phyloP scores from a whole-genome alignment of 2,329 filamentous ascomycete genomes.

The Sarocladiaceae sp. region DNA sequence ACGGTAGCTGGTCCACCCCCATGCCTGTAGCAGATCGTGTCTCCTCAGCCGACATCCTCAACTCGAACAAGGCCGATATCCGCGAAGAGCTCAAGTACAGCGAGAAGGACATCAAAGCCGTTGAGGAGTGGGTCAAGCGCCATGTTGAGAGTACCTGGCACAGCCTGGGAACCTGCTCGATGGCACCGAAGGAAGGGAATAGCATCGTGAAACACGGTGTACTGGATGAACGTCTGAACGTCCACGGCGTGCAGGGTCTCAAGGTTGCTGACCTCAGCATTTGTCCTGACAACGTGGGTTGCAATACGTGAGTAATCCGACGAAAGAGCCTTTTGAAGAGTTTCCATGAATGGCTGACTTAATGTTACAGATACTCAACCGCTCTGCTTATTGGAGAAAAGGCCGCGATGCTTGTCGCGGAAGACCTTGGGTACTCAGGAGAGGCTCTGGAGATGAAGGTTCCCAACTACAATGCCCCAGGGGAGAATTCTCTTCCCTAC shows the following conservation, averaged over 20 bases:
- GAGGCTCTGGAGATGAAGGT: constrained; percentile 74
- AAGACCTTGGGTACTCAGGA: constrained; percentile 72
- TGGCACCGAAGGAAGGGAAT: constrained; percentile 73
- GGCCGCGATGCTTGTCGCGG: constrained; percentile 63
- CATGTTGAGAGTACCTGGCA: constrained; percentile 78
- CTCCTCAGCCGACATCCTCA: constrained; percentile 41
- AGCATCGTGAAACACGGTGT: constrained; percentile 78
- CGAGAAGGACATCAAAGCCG: constrained; percentile 56
- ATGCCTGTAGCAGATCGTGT: constrained; percentile 49
- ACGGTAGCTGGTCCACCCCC: constrained; percentile 66
- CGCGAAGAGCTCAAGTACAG: constrained; percentile 64
- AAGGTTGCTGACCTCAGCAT: constrained; percentile 75
- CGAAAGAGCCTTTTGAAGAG: not conserved
- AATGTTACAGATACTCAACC: constrained; percentile 52
- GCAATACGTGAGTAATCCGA: constrained; percentile 50
- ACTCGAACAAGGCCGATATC: constrained; percentile 58
- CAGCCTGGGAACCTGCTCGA: constrained; percentile 64
- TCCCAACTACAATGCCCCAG: constrained; percentile 56
- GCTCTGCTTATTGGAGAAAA: constrained; percentile 75
- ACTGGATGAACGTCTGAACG: constrained; percentile 71
- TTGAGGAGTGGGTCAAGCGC: constrained; percentile 67
- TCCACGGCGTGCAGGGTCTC: constrained; percentile 71
- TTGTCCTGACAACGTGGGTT: constrained; percentile 75
- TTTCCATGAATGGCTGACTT: constrained; percentile 13
- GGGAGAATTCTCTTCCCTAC: constrained; percentile 35